A percentile compares a stretch with the other conserved stretches of the same genome.
Conservation (phyloP, 2,329 filamentous ascomycete genomes). For the Fusarium foetens region DNA sequence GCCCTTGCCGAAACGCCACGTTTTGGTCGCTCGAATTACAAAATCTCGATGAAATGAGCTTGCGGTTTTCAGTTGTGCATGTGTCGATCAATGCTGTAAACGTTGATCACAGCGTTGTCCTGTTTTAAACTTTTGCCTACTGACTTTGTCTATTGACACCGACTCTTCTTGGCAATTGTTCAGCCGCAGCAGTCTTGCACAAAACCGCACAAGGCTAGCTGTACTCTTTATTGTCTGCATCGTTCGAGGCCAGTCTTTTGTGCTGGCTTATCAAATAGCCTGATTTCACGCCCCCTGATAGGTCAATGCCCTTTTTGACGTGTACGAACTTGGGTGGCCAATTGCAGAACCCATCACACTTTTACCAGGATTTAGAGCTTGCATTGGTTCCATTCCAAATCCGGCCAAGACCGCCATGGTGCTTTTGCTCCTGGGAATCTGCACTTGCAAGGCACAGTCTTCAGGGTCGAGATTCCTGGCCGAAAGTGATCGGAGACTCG, state of each 20-base stretch:
- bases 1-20: background rate
- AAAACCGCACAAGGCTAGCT: background rate
- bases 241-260: background rate
- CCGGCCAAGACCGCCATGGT: background rate
- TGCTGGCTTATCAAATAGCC: background rate
- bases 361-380: background rate
- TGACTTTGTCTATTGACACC: background rate
- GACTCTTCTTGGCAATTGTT: background rate
- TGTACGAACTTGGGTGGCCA: background rate
- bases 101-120: background rate
- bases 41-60: background rate
- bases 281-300: background rate
- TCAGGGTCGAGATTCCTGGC: background rate
- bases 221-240: background rate
- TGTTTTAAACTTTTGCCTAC: background rate
- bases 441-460: constrained; percentile 17
- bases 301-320: background rate
- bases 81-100: background rate
- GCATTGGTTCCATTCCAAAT: background rate
- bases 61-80: background rate
- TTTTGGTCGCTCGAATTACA: background rate
- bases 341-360: background rate
- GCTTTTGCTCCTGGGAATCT: constrained; percentile 1
- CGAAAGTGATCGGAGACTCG: background rate
- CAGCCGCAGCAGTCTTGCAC: background rate